Evolutionary conservation across 305 asterid species (phyloP).

Genomic region (Fraxinus sp.): DNA sequence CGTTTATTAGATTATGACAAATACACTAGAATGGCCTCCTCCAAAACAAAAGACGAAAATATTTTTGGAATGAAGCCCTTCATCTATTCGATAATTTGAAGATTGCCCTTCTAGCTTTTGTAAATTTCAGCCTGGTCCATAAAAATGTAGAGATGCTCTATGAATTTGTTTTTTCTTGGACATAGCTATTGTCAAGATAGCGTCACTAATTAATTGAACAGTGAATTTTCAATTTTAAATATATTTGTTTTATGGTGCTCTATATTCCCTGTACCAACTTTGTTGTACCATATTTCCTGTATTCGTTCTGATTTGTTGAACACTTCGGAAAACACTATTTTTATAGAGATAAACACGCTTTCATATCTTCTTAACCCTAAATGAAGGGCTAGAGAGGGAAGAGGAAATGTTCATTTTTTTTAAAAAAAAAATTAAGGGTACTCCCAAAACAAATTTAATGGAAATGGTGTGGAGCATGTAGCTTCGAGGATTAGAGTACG

Average conservation of each 20-base stretch:
- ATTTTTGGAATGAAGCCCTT: slow-evolving; percentile 24
- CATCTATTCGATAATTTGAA: background rate
- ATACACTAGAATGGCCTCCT: slow-evolving; percentile 43
- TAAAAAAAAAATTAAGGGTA: no score
- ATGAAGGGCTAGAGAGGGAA: no score
- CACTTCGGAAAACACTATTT: no score
- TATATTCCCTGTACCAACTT: no score
- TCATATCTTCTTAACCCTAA: no score
- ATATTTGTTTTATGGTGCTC: background rate
- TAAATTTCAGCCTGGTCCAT: background rate
- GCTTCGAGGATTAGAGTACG: no score
- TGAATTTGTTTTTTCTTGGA: background rate
- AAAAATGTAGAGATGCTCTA: background rate
- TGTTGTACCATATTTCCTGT: no score
- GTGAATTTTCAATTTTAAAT: background rate
- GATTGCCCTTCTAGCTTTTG: background rate
- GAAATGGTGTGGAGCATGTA: no score
- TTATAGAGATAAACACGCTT: no score
- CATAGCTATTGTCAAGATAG: background rate
- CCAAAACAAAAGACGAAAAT: slow-evolving; percentile 25
- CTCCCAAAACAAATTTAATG: no score
- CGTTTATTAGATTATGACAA: slow-evolving; percentile 21
- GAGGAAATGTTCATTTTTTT: no score
- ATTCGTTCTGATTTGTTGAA: no score
- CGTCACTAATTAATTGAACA: background rate